A percentile compares a stretch with the other conserved stretches of the same genome.
phyloP scores from a whole-genome alignment of 305 asterid genomes.

The Fraxinus latifolia region DNA sequence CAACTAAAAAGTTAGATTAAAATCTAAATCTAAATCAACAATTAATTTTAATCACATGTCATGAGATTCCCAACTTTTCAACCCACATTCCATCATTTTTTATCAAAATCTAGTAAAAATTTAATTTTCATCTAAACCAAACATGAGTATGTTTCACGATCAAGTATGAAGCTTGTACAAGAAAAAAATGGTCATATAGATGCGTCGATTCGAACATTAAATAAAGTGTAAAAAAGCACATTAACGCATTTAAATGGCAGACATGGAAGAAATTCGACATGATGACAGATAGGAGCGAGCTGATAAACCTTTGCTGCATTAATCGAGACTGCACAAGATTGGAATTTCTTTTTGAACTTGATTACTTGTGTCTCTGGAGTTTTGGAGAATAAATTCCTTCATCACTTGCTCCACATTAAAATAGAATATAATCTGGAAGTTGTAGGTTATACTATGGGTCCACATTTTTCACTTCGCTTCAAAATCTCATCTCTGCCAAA shows the following conservation, averaged over 20 bases:
- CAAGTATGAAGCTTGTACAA: not conserved
- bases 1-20: not conserved
- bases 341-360: conserved; percentile 10
- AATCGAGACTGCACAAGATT: not conserved
- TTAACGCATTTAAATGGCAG: not conserved
- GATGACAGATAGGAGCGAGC: not conserved
- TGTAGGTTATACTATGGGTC: not conserved
- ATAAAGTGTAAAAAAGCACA: not conserved
- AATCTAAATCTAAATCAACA: too few relatives aligned
- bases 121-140: not conserved
- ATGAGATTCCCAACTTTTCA: not conserved
- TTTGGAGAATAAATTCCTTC: not conserved
- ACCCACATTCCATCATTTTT: not conserved
- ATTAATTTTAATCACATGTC: not conserved
- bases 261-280: not conserved
- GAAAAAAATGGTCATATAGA: not conserved
- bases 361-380: not conserved
- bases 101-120: not conserved
- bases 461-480: not conserved
- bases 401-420: not conserved
- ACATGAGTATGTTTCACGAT: not conserved
- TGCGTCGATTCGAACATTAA: not conserved
- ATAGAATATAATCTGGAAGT: not conserved
- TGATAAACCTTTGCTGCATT: conserved; percentile 3
- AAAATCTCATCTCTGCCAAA: not conserved